Evolutionary conservation across 2,329 filamentous ascomycete genomes (phyloP).

Genomic region (Rasamsonia emersonii): DNA sequence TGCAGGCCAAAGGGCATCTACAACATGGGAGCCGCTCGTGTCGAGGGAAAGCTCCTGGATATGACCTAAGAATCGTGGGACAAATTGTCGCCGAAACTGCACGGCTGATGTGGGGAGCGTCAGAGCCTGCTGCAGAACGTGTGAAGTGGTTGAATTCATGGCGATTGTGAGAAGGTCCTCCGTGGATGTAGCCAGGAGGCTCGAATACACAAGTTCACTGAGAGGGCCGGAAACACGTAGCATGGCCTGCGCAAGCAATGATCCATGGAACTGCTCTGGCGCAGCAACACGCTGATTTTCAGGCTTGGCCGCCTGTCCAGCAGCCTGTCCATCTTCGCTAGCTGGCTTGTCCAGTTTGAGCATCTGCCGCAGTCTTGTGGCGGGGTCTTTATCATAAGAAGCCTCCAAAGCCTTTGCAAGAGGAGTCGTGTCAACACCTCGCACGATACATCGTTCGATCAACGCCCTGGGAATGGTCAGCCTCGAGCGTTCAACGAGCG

Average conservation of each 20-base stretch:
- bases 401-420: conserved; percentile 51
- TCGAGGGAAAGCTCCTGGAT: conserved; percentile 54
- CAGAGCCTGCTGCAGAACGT: conserved; percentile 57
- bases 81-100: conserved; percentile 55
- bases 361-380: conserved; percentile 49
- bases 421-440: conserved; percentile 49
- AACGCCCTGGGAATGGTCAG: conserved; percentile 72
- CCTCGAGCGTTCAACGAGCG: conserved; percentile 64
- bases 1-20: conserved; percentile 58
- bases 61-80: conserved; percentile 54
- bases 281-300: conserved; percentile 33
- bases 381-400: conserved; percentile 45
- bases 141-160: conserved; percentile 50
- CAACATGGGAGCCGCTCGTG: conserved; percentile 56
- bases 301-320: conserved; percentile 34
- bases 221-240: conserved; percentile 63
- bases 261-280: conserved; percentile 63
- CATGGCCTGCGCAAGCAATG: conserved; percentile 71
- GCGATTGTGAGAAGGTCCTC: conserved; percentile 57
- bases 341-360: conserved; percentile 46
- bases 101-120: conserved; percentile 44
- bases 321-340: conserved; percentile 41
- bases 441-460: conserved; percentile 70
- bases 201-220: conserved; percentile 62
- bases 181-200: conserved; percentile 52